Percentiles rank a stretch among this genome's conserved stretches.
phyloP scores from a whole-genome alignment of 176 grass and related monocot species.

The Cocos nucifera region DNA sequence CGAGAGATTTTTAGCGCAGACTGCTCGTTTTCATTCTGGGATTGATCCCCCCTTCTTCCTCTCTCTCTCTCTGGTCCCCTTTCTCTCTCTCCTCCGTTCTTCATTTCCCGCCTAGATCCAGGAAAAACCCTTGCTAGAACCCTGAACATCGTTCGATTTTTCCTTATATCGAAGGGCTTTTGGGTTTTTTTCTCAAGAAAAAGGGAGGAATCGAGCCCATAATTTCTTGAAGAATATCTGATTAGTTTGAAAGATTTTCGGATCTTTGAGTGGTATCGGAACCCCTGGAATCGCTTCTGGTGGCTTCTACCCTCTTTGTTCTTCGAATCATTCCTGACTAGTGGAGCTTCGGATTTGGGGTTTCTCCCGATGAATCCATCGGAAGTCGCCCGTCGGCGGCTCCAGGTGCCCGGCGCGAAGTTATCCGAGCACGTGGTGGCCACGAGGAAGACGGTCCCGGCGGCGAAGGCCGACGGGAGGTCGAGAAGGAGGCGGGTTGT shows the following conservation, averaged over 20 bases:
- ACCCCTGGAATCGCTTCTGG: background rate
- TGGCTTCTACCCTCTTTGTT: background rate
- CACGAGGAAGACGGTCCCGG: background rate
- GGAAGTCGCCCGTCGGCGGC: background rate
- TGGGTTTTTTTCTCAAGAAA: background rate
- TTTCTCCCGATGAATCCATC: conserved; percentile 28
- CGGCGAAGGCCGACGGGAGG: background rate
- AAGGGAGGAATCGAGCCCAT: background rate
- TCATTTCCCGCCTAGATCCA: background rate
- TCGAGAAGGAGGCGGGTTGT: conserved; percentile 10
- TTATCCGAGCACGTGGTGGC: conserved; percentile 12
- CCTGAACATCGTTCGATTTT: background rate
- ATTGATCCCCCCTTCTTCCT: background rate
- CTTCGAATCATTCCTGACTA: background rate
- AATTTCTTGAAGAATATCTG: no score
- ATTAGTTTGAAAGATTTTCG: no score
- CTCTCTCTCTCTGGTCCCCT: conserved; percentile 3
- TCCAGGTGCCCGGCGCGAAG: background rate
- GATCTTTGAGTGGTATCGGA: no score
- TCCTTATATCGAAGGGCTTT: background rate
- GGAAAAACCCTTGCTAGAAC: conserved; percentile 41
- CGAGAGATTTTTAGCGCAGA: no score
- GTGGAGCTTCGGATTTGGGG: background rate
- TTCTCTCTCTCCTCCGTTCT: no score
- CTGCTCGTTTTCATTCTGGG: background rate